phyloP scores from a whole-genome alignment of 495 filamentous ascomycete genomes.

The Penicillium argentinense region DNA sequence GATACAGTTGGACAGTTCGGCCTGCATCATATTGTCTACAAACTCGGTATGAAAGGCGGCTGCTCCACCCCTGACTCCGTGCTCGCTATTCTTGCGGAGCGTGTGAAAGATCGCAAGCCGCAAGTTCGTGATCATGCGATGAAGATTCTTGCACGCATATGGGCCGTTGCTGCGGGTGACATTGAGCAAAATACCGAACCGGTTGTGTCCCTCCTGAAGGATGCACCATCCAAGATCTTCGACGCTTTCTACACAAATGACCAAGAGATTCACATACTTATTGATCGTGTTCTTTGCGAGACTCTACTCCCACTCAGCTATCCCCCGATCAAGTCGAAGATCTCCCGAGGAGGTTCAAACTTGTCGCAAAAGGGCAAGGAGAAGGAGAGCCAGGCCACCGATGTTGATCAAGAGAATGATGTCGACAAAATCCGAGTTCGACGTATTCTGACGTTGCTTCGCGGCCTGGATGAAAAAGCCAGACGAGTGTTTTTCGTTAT shows the following conservation, averaged over 20 bases:
- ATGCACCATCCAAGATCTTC: conserved; percentile 81
- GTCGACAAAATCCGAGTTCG: conserved; percentile 83
- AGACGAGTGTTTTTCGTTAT: conserved; percentile 89
- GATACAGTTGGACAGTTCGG: conserved; percentile 75
- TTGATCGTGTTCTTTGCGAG: conserved; percentile 86
- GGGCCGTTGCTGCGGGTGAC: conserved; percentile 87
- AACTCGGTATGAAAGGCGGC: conserved; percentile 72
- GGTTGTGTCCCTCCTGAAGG: conserved; percentile 67
- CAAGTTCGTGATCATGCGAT: conserved; percentile 83
- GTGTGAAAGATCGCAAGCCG: conserved; percentile 82
- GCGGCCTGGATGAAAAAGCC: conserved; percentile 72
- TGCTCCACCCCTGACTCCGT: conserved; percentile 68
- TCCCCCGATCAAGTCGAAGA: conserved; percentile 74
- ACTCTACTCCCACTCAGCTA: conserved; percentile 81
- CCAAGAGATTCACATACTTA: conserved; percentile 73
- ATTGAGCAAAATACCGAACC: conserved; percentile 79
- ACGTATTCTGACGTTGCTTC: conserved; percentile 77
- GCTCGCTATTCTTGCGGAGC: conserved; percentile 77
- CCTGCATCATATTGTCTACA: conserved; percentile 74
- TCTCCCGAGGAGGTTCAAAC: conserved; percentile 56
- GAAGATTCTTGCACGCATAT: conserved; percentile 77
- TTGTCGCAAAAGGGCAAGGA: conserved; percentile 59
- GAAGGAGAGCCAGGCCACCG: conserved; percentile 49
- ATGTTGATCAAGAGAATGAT: conserved; percentile 56
- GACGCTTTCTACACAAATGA: conserved; percentile 92